Percentiles rank a stretch among this genome's conserved stretches.
These are phyloP conservation scores for Talaromyces sp. DNA, from an alignment of 2,329 filamentous ascomycete genomes.

Conservation along the genomic window DNA sequence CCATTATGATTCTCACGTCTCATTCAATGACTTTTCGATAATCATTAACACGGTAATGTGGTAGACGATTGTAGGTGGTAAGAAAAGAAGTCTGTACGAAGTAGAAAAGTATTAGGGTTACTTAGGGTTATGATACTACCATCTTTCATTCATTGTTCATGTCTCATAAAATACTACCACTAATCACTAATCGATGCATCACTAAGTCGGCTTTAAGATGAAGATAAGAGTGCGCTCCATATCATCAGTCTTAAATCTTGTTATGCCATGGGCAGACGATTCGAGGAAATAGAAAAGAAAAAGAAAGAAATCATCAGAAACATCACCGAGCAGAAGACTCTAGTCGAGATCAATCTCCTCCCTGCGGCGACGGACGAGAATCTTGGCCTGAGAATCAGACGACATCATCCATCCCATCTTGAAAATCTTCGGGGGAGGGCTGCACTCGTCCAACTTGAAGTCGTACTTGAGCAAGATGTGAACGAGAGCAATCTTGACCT, in stretches of 20 bases:
- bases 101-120: no score
- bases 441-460: conserved; percentile 12
- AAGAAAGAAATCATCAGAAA: background rate
- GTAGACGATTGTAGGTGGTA: no score
- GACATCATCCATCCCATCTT: background rate
- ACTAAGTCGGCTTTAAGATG: background rate
- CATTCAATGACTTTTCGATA: no score
- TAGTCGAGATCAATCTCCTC: conserved; percentile 14
- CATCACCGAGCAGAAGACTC: background rate
- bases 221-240: background rate
- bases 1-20: no score
- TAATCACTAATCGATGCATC: background rate
- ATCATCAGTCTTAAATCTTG: background rate
- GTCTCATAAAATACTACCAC: background rate
- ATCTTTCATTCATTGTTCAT: background rate
- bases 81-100: no score
- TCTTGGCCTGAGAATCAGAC: conserved; percentile 2
- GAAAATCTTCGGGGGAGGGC: background rate
- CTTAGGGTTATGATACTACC: no score
- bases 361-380: conserved; percentile 12
- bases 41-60: no score
- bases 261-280: background rate
- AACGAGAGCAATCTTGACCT: conserved; percentile 27
- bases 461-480: conserved; percentile 32
- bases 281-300: background rate